These are phyloP conservation scores for Aspergillus udagawae DNA, from an alignment of 2,329 filamentous ascomycete genomes.

Conservation along the genomic window DNA sequence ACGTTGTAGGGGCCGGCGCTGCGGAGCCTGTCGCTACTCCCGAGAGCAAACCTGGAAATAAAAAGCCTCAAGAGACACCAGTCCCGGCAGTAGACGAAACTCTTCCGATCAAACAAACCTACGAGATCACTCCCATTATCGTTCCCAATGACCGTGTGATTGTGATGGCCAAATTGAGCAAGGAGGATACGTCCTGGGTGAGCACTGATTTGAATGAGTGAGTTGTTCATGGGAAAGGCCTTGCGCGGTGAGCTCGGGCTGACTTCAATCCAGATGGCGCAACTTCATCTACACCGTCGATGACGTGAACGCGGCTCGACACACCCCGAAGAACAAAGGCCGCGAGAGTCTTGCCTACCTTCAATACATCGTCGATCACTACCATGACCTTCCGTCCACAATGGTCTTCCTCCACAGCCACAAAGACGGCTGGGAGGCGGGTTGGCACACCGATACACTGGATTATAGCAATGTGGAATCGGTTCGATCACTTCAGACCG, in stretches of 20 bases:
- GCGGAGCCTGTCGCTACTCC: conserved; percentile 10
- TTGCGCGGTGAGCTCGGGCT: neutral
- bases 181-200: conserved; percentile 47
- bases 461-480: conserved; percentile 52
- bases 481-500: conserved; percentile 47
- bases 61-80: neutral
- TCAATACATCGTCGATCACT: conserved; percentile 45
- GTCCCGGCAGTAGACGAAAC: conserved; percentile 3
- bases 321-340: conserved; percentile 41
- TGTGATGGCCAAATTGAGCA: conserved; percentile 41
- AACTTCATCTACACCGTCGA: conserved; percentile 43
- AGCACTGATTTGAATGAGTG: conserved; percentile 41
- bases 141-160: conserved; percentile 38
- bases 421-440: conserved; percentile 39
- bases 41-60: neutral
- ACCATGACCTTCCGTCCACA: conserved; percentile 47
- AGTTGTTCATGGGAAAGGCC: conserved; percentile 7
- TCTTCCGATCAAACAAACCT: conserved; percentile 13
- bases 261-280: conserved; percentile 37
- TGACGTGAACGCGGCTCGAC: conserved; percentile 25
- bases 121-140: conserved; percentile 26
- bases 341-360: conserved; percentile 45
- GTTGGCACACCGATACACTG: conserved; percentile 57
- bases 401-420: conserved; percentile 56
- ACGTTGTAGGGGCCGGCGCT: conserved; percentile 5